phyloP scores from a whole-genome alignment of 208 protist species.

The Crithidia brevicula region DNA sequence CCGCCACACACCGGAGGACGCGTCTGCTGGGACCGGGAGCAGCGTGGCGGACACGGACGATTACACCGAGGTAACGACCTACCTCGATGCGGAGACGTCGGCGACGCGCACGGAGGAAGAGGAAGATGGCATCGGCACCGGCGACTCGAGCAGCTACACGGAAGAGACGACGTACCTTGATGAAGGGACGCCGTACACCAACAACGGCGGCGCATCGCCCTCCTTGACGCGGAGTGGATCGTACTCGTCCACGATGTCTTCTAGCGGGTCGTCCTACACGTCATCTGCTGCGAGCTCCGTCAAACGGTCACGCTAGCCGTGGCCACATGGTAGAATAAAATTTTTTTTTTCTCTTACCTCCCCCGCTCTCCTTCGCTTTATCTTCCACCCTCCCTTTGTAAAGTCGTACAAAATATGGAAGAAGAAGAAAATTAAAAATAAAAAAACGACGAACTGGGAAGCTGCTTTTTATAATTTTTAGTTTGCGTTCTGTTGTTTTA shows the following conservation, averaged over 20 bases:
- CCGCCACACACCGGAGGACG: constrained; percentile 7
- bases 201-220: constrained; percentile 8
- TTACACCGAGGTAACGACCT: constrained; percentile 53
- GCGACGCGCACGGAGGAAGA: constrained; percentile 16
- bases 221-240: constrained; percentile 26
- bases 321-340: constrained; percentile 2
- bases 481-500: neutral
- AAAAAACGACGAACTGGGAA: too few relatives aligned
- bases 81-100: constrained; percentile 46
- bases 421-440: too few relatives aligned
- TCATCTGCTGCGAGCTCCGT: neutral
- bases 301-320: neutral
- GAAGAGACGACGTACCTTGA: constrained; percentile 43
- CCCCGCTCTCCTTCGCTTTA: neutral
- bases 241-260: constrained; percentile 28
- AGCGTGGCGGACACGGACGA: constrained; percentile 23
- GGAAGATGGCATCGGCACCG: neutral
- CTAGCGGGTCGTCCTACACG: constrained; percentile 4
- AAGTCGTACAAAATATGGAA: too few relatives aligned
- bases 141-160: constrained; percentile 38
- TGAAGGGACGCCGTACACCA: constrained; percentile 35
- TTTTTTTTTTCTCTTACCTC: constrained; percentile 10
- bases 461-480: neutral
- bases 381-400: neutral
- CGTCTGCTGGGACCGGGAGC: constrained; percentile 11